Percentiles rank a stretch among this genome's conserved stretches.
These are phyloP conservation scores for Kluyveromyces aestuarii DNA, from an alignment of 805 yeast species.

Conservation along the genomic window DNA sequence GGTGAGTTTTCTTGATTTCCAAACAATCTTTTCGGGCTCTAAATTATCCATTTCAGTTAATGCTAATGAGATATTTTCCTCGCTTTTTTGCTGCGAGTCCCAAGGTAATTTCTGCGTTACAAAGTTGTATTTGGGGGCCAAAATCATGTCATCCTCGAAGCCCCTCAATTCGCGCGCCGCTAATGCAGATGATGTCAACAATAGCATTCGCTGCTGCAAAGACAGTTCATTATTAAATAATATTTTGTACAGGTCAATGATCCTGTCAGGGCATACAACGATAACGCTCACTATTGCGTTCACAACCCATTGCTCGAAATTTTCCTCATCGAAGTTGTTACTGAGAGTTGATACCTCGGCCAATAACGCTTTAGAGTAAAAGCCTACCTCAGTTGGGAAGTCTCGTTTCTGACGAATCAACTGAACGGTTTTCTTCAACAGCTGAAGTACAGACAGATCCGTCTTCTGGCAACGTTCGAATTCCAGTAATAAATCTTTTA, in stretches of 20 bases:
- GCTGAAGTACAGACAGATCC: constrained; percentile 35
- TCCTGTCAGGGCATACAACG: constrained; percentile 41
- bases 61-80: background rate
- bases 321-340: constrained; percentile 45
- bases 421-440: constrained; percentile 32
- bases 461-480: constrained; percentile 37
- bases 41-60: background rate
- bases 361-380: constrained; percentile 47
- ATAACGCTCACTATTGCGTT: constrained; percentile 57
- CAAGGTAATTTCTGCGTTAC: constrained; percentile 28
- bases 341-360: constrained; percentile 42
- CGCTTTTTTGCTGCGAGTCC: constrained; percentile 11
- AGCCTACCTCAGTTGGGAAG: constrained; percentile 52
- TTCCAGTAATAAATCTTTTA: constrained; percentile 61
- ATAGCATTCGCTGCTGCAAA: constrained; percentile 62
- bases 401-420: constrained; percentile 56
- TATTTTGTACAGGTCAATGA: constrained; percentile 32
- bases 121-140: constrained; percentile 30
- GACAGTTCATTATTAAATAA: constrained; percentile 70
- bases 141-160: constrained; percentile 40
- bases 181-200: constrained; percentile 60
- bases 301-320: constrained; percentile 60
- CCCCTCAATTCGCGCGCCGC: constrained; percentile 70
- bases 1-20: constrained; percentile 30
- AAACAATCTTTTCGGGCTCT: constrained; percentile 13